Base-by-base conservation (phyloP, 805 yeast species). In the Wickerhamomyces tratensis region DNA sequence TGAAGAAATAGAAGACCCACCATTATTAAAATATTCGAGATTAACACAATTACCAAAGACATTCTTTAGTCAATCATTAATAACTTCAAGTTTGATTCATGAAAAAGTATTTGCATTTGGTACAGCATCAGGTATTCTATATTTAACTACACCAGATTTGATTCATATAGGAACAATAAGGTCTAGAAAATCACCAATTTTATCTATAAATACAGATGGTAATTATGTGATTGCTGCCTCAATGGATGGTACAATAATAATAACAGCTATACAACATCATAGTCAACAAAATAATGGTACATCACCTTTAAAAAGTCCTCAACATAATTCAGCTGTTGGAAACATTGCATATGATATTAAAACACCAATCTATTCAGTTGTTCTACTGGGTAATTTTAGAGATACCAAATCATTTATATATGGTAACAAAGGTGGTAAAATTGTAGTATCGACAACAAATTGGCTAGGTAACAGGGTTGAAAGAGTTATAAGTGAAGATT, bases 391-490 rank as follows among this genome's bases (percentile, higher is more conserved):
- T 10, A 75, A 80, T 43, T 93, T 86, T 58, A 59, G 57, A 36
- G 69, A 68, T 9, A 70, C 79, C 0, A 74, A 77, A 43, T 70
- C 82, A 9, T 91, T 88, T 51, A 69, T 87, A 0, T 80, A 89
- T 31, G 97, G 98, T 4, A 97, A 97, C 0, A 87, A 82, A 64
- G 81, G 88, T 7, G 97, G 97, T 0, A 78, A 84, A 39, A 81
- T 93, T 0, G 63, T 84, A 0, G 63, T 79, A 39, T 82, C 94
- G 1, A 81, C 82, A 35, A 71, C 80, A 48, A 85, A 84, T 52
- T 91, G 98, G 98, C 65, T 93, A 7, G 95, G 95, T 1, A 79
- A 81, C 46, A 71, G 96, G 44, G 68, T 70, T 3, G 98, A 93
- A 52, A 68, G 77, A 0, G 62, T 72, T 0, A 44, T 93, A 6